phyloP scores from a whole-genome alignment of 495 filamentous ascomycete species.

The Haplographium delicatum region DNA sequence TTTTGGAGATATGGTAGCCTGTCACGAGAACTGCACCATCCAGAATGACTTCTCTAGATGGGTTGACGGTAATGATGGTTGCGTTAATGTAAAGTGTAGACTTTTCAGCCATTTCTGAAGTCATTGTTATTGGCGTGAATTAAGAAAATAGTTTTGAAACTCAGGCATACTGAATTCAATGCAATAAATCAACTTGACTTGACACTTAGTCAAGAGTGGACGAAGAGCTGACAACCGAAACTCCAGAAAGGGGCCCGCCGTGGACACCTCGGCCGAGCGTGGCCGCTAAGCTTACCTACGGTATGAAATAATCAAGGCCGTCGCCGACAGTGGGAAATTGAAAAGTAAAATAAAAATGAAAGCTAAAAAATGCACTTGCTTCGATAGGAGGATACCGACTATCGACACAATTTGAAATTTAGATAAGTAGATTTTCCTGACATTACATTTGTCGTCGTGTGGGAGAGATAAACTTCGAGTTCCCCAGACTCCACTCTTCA shows the following conservation, averaged over 20 bases:
- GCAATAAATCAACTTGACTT: background rate
- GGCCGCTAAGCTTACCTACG: background rate
- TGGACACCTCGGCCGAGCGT: background rate
- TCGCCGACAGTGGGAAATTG: background rate
- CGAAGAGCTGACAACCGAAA: too few species aligned
- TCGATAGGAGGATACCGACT: constrained; percentile 16
- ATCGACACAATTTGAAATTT: background rate
- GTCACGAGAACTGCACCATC: constrained; percentile 18
- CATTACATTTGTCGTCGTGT: background rate
- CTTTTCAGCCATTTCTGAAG: constrained; percentile 7
- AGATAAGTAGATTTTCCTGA: background rate
- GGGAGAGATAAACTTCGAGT: too few species aligned
- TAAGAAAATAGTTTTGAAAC: background rate
- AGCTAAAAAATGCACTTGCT: too few species aligned
- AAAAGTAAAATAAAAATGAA: background rate
- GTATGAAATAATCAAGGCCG: constrained; percentile 3
- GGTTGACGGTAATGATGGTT: constrained; percentile 22
- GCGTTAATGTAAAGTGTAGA: constrained; percentile 21
- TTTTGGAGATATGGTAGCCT: constrained; percentile 10
- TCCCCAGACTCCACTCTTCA: constrained; percentile 16
- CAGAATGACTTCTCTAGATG: constrained; percentile 19
- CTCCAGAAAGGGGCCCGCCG: too few species aligned
- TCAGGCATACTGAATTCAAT: background rate
- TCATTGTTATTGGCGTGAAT: constrained; percentile 10
- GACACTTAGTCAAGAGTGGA: background rate